Conservation (phyloP, 768 basidiomycete species). For the Suillus subaureus region DNA sequence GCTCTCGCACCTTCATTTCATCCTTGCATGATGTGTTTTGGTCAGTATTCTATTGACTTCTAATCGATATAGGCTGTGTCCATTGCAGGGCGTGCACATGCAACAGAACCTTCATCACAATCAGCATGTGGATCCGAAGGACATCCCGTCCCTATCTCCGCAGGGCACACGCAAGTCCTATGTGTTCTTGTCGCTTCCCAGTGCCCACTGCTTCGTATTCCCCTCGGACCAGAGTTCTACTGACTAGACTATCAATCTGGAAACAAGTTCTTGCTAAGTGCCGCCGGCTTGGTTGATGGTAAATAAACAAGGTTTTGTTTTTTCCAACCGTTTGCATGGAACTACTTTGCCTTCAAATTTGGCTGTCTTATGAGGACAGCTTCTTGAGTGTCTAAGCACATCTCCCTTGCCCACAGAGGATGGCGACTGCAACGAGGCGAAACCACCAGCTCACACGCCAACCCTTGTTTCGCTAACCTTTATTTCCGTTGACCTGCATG, state of each 20-base stretch:
- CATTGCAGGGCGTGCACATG: slow-evolving; percentile 11
- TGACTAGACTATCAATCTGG: slow-evolving; percentile 7
- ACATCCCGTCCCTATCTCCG: slow-evolving; percentile 14
- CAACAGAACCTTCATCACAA: slow-evolving; percentile 8
- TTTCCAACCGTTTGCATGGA: slow-evolving; percentile 10
- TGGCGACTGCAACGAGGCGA: neutral
- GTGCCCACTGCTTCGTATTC: slow-evolving; percentile 2
- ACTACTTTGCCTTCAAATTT: neutral
- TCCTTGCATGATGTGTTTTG: neutral
- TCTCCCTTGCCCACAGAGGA: neutral
- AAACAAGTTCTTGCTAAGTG: neutral
- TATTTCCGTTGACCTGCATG: slow-evolving; percentile 2
- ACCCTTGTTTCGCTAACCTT: neutral
- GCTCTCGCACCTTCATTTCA: slow-evolving; percentile 6
- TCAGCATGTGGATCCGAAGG: slow-evolving; percentile 13
- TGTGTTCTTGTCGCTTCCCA: slow-evolving; percentile 7
- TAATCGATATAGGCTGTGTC: slow-evolving; percentile 6
- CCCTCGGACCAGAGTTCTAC: neutral
- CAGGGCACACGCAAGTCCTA: slow-evolving; percentile 5
- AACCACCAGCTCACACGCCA: slow-evolving; percentile 2
- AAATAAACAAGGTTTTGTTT: slow-evolving; percentile 14
- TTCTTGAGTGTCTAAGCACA: neutral
- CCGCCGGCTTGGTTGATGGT: slow-evolving; percentile 4
- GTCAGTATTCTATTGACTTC: slow-evolving; percentile 5
- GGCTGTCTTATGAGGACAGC: neutral